Evolutionary conservation across 371 early-diverging fungal species (phyloP), one percentile per base, ranked within the genome.

Genomic region (Syncephalis fuscata): DNA sequence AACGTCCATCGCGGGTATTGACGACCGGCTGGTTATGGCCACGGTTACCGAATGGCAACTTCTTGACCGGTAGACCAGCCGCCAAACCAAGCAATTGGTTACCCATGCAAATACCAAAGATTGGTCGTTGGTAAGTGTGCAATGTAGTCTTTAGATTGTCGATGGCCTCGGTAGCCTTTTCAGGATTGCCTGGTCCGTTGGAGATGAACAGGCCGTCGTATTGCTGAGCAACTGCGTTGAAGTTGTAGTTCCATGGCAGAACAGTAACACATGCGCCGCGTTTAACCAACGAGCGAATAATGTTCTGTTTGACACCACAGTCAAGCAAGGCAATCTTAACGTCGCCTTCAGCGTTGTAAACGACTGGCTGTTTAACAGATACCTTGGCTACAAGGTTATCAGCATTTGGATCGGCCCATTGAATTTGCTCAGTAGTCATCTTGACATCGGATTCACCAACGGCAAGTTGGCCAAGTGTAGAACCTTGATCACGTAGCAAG

Each of bases 71-170:
- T 47, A 84, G 60, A 23, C 92, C 93, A 25, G 87, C 88, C 3
- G 93, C 92, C 67, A 88, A 68, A 39, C 89, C 92, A 52, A 94
- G 67, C 23, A 94, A 55, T 55, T 82, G 81, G 63, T 92, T 85
- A 51, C 95, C 95, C 91, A 94, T 91, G 69, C 95, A 94, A 60
- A 94, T 94, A 49, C 95, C 95, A 60, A 92, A 92, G 53, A 94
- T 86, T 38, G 95, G 95, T 50, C 76, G 80, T 48, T 83, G 62
- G 17, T 63, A 73, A 16, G 65, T 57, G 11, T 65, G 57, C 37
- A 79, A 70, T 21, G 82, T 78, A 1, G 57, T 57, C 22, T 73
- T 73, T 48, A 94, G 56, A 67, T 83, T 71, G 32, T 63, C 57
- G 47, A 85, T 76, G 16, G 87, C 78, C 44, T 73, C 68, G 19